Percentiles rank a stretch among this genome's conserved stretches.
These are phyloP conservation scores for Mycogone perniciosa DNA, from an alignment of 2,329 filamentous ascomycete genomes.

Conservation along the genomic window DNA sequence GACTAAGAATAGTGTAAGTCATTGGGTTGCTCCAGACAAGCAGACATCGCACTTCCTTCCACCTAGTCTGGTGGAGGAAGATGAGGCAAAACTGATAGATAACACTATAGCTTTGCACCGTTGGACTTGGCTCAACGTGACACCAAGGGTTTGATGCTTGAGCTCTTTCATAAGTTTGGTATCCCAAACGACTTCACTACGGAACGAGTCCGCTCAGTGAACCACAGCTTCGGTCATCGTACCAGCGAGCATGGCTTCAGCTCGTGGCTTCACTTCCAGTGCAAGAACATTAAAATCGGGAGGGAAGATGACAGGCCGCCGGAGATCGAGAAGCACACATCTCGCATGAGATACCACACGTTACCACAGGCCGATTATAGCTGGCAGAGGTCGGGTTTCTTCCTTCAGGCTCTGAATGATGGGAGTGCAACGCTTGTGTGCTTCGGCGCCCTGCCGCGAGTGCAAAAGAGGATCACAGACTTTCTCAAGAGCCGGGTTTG, in stretches of 20 bases:
- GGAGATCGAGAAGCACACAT: constrained; percentile 20
- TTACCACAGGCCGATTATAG: constrained; percentile 19
- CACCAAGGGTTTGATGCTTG: constrained; percentile 18
- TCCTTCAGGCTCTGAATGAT: constrained; percentile 17
- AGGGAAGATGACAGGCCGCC: constrained; percentile 15
- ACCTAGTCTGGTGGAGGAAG: constrained; percentile 1
- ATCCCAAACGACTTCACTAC: constrained; percentile 26
- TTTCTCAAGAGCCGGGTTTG: constrained; percentile 20
- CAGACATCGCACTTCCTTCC: neutral
- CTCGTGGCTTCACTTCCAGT: constrained; percentile 31
- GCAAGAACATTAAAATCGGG: constrained; percentile 25
- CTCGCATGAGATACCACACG: constrained; percentile 1
- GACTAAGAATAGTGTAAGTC: constrained; percentile 26
- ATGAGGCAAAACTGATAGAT: neutral
- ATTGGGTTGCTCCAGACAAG: neutral
- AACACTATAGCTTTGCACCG: constrained; percentile 23
- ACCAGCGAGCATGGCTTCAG: constrained; percentile 20
- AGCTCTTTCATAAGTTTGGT: constrained; percentile 24
- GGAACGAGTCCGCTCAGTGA: constrained; percentile 25
- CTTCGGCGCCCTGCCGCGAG: constrained; percentile 19
- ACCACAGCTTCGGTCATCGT: constrained; percentile 28
- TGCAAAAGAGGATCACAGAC: constrained; percentile 19
- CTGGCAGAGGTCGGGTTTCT: constrained; percentile 24
- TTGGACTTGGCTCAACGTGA: constrained; percentile 21
- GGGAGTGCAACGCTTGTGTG: constrained; percentile 19